Base-by-base conservation (phyloP, 2,329 filamentous ascomycete genomes). In the Fulvia fulva region DNA sequence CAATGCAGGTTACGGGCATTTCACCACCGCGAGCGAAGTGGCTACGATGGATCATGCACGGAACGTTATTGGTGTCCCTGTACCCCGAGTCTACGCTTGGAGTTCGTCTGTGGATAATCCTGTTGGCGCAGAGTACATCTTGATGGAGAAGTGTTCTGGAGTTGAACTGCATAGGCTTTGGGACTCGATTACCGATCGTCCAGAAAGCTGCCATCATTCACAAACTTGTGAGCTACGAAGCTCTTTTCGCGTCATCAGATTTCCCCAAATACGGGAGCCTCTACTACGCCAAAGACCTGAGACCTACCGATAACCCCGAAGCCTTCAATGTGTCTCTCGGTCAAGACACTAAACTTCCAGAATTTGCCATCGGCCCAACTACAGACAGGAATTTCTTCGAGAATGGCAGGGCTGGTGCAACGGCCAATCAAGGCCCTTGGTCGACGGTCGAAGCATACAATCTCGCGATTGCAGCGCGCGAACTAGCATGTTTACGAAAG, bases 1-100 rank as follows among this genome's bases (percentile, higher is more conserved):
- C 19, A 74, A 73, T 62, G 70, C 71, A 58, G 73, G 73, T 5
- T 26, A 61, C 34, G 58, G 67, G 30, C 71, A 72, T 57, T 70
- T 68, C 28, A 73, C 69, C 7, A 75, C 72, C 22, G 73, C 73
- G 7, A 74, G 70, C 59, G 50, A 57, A 47, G 55, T 57, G 16
- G 55, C 55, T 46, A 57, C 55, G 8, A 57, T 57, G 50, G 55
- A 57, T n/a, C 53, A 57, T 26, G 55, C 30, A 11, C 50, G 47
- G 9, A 53, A 51, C 34, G 37, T 53, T 26, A 25, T 56, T 28
- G 50, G 56, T 43, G 19, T 55, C 28, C 56, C 56, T 41, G 51
- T 58, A 30, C 56, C 56, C 30, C n/a, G 50, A 44, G 56, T 58
- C n/a, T 55, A 55, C 26, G 37, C 56, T 30, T 58, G 51, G 56